Conservation (phyloP, 2,329 filamentous ascomycete genomes). For the Septoria linicola region DNA sequence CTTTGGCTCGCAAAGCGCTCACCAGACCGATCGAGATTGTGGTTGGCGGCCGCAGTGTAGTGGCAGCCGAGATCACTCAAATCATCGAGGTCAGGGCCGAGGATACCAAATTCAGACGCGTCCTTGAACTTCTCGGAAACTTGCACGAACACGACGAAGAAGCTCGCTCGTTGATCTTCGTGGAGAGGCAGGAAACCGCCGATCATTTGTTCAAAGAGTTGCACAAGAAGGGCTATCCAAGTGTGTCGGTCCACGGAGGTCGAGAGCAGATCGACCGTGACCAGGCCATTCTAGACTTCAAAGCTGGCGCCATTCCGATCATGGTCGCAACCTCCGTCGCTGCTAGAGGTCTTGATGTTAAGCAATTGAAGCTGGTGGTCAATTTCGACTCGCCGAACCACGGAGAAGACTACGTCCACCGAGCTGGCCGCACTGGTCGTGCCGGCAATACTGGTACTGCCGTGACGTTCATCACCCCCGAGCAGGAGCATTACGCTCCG, state of each 20-base stretch:
- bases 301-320: conserved; percentile 83
- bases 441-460: conserved; percentile 93
- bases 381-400: conserved; percentile 95
- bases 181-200: conserved; percentile 40
- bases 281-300: conserved; percentile 90
- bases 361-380: conserved; percentile 91
- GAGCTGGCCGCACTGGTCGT: conserved; percentile 87
- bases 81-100: conserved; percentile 85
- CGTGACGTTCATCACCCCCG: conserved; percentile 87
- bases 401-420: conserved; percentile 93
- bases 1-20: conserved; percentile 82
- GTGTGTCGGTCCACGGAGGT: conserved; percentile 90
- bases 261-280: conserved; percentile 93
- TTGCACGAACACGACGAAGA: conserved; percentile 86
- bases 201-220: conserved; percentile 63
- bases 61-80: conserved; percentile 76
- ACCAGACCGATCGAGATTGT: conserved; percentile 85
- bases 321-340: conserved; percentile 94
- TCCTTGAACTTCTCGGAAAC: conserved; percentile 83
- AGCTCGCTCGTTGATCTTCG: conserved; percentile 72
- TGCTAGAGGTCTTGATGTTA: conserved; percentile 91
- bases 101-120: conserved; percentile 75
- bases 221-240: conserved; percentile 81
- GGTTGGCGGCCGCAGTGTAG: conserved; percentile 77
- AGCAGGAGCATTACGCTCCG: conserved; percentile 85